Evolutionary conservation across 2,329 filamentous ascomycete species (phyloP), one percentile per base, ranked within the genome.

Genomic region (Colletotrichum orbiculare): DNA sequence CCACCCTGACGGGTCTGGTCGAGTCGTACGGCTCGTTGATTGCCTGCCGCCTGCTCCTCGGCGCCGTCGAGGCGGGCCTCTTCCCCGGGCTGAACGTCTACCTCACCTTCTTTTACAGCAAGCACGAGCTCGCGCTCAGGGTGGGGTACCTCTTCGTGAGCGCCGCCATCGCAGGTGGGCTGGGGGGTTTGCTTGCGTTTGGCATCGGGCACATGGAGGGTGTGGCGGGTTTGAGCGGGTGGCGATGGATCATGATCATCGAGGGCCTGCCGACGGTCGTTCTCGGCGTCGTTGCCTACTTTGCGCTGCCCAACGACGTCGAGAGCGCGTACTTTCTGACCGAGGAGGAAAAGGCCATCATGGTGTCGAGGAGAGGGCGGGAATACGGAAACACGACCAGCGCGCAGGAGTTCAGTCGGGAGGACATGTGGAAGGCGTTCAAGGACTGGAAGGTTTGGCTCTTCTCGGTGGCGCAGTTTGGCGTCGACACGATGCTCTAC

Each of bases 391-490:
- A 77, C 62, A 85, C 83, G 7, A 74, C 71, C 46, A 82, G 79
- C 47, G 80, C 82, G 38, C 76, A 78, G 56, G 72, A 82, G 70
- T 82, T 86, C 49, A 78, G 74, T 69, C 87, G 84, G 77, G 74
- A 77, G 8, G 91, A 94, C 71, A 89, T 92, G 72, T 78, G 83
- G 68, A 85, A 85, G 60, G 90, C 89, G 0, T 87, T 92, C 65
- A 84, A 81, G 68, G 92, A 95, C 75, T 93, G 90, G 90, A 93
- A 91, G 73, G 86, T 92, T 33, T 93, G 89, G 83, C 78, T 84
- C 1, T 93, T 93, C 73, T 89, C 84, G 68, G 75, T 87, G 42
- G 90, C 82, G 6, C 90, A 93, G 73, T 94, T 94, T 72, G 90
- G 91, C 5, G 83, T 85, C 13, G 90, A 93, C 71, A 92, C 89